These are phyloP conservation scores for Gossypium stocksii DNA, from an alignment of 345 rosid species.

Conservation along the genomic window DNA sequence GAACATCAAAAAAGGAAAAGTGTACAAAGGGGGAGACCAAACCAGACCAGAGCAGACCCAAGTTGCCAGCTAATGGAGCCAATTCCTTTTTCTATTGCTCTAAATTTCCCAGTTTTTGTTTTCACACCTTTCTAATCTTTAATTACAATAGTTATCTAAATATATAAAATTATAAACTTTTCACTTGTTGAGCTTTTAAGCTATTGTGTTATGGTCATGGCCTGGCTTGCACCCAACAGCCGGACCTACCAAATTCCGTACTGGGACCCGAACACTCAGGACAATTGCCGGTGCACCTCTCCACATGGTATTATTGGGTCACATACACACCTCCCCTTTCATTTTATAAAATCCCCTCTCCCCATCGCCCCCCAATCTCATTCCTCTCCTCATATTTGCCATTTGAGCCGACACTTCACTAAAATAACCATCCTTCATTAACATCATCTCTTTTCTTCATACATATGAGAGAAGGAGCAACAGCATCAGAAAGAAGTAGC, in stretches of 20 bases:
- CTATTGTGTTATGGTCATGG: background rate
- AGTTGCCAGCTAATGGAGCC: background rate
- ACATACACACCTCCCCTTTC: background rate
- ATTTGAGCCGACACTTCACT: background rate
- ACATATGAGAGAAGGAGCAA: constrained; percentile 31
- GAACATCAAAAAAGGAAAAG: background rate
- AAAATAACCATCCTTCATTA: background rate
- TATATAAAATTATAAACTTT: too few species aligned
- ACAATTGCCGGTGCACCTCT: constrained; percentile 29
- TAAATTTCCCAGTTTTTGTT: background rate
- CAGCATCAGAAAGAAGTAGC: background rate
- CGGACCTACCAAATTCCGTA: constrained; percentile 42
- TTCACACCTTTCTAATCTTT: background rate
- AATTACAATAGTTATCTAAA: too few species aligned
- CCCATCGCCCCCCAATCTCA: too few species aligned
- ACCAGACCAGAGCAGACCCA: background rate
- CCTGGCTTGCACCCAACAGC: background rate
- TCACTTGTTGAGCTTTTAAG: background rate
- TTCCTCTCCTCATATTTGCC: background rate
- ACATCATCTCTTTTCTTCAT: background rate
- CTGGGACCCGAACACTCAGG: constrained; percentile 34
- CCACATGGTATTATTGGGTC: constrained; percentile 29
- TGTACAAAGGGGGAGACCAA: background rate
- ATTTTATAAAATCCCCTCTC: background rate
- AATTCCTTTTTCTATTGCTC: background rate